Percentiles rank a stretch among this genome's conserved stretches.
These are phyloP conservation scores for Angomonas deanei DNA, from an alignment of 208 protist species.

Conservation along the genomic window DNA sequence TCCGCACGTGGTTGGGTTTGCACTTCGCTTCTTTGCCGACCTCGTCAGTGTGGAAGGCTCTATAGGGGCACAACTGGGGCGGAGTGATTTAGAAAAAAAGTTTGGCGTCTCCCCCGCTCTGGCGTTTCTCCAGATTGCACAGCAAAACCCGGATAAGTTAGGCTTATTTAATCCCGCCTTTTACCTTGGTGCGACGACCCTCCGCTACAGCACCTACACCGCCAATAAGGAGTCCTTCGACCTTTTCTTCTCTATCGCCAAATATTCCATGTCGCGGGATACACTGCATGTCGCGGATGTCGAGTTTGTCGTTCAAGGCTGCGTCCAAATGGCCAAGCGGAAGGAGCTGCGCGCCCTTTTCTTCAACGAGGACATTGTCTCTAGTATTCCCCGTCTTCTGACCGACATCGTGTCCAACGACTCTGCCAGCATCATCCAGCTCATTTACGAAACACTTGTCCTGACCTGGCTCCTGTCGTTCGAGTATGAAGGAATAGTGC, in stretches of 20 bases:
- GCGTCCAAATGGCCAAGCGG: constrained; percentile 61
- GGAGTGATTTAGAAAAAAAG: constrained; percentile 21
- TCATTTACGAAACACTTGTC: constrained; percentile 81
- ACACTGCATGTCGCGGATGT: constrained; percentile 54
- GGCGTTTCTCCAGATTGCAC: constrained; percentile 44
- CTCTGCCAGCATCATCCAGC: constrained; percentile 73
- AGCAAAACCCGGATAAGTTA: constrained; percentile 27
- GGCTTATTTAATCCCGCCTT: constrained; percentile 66
- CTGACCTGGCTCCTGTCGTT: constrained; percentile 80
- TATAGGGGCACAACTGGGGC: constrained; percentile 52
- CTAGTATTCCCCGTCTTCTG: constrained; percentile 70
- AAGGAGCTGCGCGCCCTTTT: constrained; percentile 73
- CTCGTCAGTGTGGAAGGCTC: constrained; percentile 33
- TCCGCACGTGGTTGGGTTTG: constrained; percentile 46
- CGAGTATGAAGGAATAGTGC: constrained; percentile 74
- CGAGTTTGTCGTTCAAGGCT: constrained; percentile 72
- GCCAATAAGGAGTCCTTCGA: constrained; percentile 40
- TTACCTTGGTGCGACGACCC: constrained; percentile 59
- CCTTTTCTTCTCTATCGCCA: constrained; percentile 55
- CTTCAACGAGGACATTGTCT: constrained; percentile 56
- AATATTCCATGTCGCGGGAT: constrained; percentile 44
- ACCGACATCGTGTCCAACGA: constrained; percentile 76
- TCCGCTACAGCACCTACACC: constrained; percentile 56
- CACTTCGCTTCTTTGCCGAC: constrained; percentile 77
- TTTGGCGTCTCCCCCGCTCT: constrained; percentile 49